Evolutionary conservation across 495 filamentous ascomycete genomes (phyloP), one percentile per base, ranked within the genome.

Genomic region (Aspergillus olivimuriae): DNA sequence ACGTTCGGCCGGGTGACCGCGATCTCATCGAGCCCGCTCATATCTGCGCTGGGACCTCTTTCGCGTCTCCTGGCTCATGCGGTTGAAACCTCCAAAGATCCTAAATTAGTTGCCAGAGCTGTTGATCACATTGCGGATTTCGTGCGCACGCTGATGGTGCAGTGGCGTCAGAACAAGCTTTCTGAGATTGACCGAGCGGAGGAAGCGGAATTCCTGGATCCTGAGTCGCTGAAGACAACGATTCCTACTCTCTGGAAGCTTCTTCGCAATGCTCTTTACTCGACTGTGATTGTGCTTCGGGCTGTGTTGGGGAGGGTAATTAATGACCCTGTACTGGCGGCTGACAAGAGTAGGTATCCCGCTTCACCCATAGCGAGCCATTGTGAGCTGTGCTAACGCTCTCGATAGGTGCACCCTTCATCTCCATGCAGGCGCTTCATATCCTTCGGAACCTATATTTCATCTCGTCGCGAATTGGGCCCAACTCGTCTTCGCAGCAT

Each of bases 391-490:
- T 32, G 34, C 41, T 50, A 26, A 50, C 35, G 17, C 17, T 43
- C 2, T 1, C 32, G 19, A 5, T 42, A 66, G 73, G 76, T 37
- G 87, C 84, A 0, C 86, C 89, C 1, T 70, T 74, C 17, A 66
- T 94, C 20, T 87, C 86, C 28, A 75, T 81, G 24, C 86, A 90
- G 65, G 71, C 83, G 5, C 80, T 98, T 20, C 78, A 85, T 37
- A 81, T 78, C 12, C 81, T 98, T 26, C 80, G 87, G 32, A 85
- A 88, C 53, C 64, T 96, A 16, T 88, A 88, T 56, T 98, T 97
- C 55, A 78, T 97, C 43, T 87, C 89, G 1, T 85, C 84, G 12
- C 80, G 87, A 15, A 70, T 86, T 16, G 86, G 87, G 9, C 75
- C 80, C 20, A 78, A 80, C 49, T 72, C 80, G 0, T 91, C 90